Evolutionary conservation across 495 filamentous ascomycete species (phyloP), one percentile per base, ranked within the genome.

Genomic region (Saxophila tyrrhenica): DNA sequence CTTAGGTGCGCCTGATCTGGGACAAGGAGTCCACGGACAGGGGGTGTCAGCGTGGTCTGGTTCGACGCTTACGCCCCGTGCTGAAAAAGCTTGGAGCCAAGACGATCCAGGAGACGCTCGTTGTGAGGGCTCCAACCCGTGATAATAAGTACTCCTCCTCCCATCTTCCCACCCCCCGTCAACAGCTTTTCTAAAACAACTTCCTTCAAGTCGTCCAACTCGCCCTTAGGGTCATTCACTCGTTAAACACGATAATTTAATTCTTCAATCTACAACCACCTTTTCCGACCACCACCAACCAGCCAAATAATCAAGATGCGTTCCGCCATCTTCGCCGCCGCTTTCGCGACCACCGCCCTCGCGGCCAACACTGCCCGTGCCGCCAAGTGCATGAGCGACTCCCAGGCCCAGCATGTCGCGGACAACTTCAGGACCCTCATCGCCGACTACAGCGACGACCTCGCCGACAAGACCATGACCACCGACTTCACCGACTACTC

Each of bases 361-460:
- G 57, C 57, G 17, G 3, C 29, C 1, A 11, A 43, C 45, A 17
- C 38, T 20, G 17, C 21, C 8, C 44, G 51, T 21, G 52, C 25
- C 22, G 52, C 25, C 41, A 21, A 45, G 38, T 60, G 58, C 58
- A 56, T 56, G 58, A 60, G 16, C 48, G 16, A 20, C 22, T 42
- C 39, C 22, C 46, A 60, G 25, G 58, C 58, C 42, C 38, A 56
- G 24, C 23, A 48, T 21, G 54, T 60, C 43, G 54, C 52, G 1
- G 17, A 20, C 25, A 60, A 60, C 58, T 60, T 52, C 54, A 15
- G 50, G 20, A 25, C 48, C 49, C 42, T 56, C 25, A 48, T 60
- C 49, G 16, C 53, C 53, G 22, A 23, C 49, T 60, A 60, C 58
- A 48, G 13, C 43, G 43, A 48, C 10, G 39, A 35, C 7, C 20